Conservation (phyloP, 768 basidiomycete genomes). For the Amanita jacksonii region DNA sequence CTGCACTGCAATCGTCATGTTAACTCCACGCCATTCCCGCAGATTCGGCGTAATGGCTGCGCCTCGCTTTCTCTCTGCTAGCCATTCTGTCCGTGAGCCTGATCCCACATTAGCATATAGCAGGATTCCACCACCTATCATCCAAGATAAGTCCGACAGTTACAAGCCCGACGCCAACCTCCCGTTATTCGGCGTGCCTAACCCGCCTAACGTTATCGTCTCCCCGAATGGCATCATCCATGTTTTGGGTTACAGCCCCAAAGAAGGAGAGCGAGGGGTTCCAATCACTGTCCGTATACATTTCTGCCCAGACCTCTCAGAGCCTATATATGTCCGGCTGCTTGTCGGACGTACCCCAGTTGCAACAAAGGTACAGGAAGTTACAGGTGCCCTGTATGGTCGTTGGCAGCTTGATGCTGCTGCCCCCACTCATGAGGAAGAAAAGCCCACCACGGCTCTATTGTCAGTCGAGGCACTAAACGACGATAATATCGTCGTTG, state of each 20-base stretch:
- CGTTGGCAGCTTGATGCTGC: slow-evolving; percentile 57
- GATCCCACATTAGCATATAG: neutral
- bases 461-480: slow-evolving; percentile 58
- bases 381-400: slow-evolving; percentile 36
- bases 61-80: slow-evolving; percentile 2
- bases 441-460: slow-evolving; percentile 32
- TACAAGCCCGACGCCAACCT: neutral
- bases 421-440: slow-evolving; percentile 45
- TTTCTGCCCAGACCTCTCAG: slow-evolving; percentile 40
- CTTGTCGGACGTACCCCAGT: slow-evolving; percentile 65
- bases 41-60: slow-evolving; percentile 5
- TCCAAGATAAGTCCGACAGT: slow-evolving; percentile 1
- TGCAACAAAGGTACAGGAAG: slow-evolving; percentile 51
- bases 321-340: slow-evolving; percentile 58
- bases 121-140: neutral
- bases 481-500: slow-evolving; percentile 43
- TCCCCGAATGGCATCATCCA: slow-evolving; percentile 48
- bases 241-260: slow-evolving; percentile 56
- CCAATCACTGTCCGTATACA: slow-evolving; percentile 57
- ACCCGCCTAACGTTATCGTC: slow-evolving; percentile 23
- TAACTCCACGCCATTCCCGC: slow-evolving; percentile 3
- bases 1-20: neutral
- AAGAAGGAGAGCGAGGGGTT: slow-evolving; percentile 52
- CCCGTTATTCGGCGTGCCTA: slow-evolving; percentile 1
- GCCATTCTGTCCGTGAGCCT: neutral